These are phyloP conservation scores for Trichoderma parareesei DNA, from an alignment of 495 filamentous ascomycete species.

Conservation along the genomic window DNA sequence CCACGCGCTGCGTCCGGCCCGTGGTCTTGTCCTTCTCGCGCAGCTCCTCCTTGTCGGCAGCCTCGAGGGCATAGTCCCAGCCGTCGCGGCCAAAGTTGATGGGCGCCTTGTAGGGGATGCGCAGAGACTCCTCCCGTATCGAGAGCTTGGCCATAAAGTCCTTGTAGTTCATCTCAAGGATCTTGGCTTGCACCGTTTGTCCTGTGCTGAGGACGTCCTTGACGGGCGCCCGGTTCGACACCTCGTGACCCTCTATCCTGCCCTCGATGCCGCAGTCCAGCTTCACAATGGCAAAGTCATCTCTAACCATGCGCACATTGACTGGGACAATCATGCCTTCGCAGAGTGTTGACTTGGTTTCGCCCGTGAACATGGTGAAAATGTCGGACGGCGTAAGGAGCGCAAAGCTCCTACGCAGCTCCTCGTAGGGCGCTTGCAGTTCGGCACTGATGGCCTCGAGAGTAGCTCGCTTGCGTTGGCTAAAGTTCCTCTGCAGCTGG, in stretches of 20 bases:
- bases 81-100: slow-evolving; percentile 64
- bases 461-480: slow-evolving; percentile 90
- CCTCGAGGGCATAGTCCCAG: slow-evolving; percentile 81
- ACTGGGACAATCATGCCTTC: slow-evolving; percentile 89
- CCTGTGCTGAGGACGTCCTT: slow-evolving; percentile 56
- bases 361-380: slow-evolving; percentile 95
- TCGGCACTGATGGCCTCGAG: slow-evolving; percentile 94
- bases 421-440: slow-evolving; percentile 85
- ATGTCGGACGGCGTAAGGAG: slow-evolving; percentile 68
- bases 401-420: slow-evolving; percentile 74
- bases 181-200: slow-evolving; percentile 81
- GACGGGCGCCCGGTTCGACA: slow-evolving; percentile 52
- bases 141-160: slow-evolving; percentile 73
- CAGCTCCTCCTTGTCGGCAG: slow-evolving; percentile 64
- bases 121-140: slow-evolving; percentile 69
- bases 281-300: slow-evolving; percentile 85
- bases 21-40: slow-evolving; percentile 73
- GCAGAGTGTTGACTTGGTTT: slow-evolving; percentile 72
- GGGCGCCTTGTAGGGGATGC: slow-evolving; percentile 55
- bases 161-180: slow-evolving; percentile 76
- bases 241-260: slow-evolving; percentile 63
- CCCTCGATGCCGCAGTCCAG: slow-evolving; percentile 93
- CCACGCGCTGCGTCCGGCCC: slow-evolving; percentile 80
- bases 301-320: slow-evolving; percentile 76
- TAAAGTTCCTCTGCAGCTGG: slow-evolving; percentile 85